Conservation (phyloP, 2,329 filamentous ascomycete genomes). For the Sporothrix curviconia region DNA sequence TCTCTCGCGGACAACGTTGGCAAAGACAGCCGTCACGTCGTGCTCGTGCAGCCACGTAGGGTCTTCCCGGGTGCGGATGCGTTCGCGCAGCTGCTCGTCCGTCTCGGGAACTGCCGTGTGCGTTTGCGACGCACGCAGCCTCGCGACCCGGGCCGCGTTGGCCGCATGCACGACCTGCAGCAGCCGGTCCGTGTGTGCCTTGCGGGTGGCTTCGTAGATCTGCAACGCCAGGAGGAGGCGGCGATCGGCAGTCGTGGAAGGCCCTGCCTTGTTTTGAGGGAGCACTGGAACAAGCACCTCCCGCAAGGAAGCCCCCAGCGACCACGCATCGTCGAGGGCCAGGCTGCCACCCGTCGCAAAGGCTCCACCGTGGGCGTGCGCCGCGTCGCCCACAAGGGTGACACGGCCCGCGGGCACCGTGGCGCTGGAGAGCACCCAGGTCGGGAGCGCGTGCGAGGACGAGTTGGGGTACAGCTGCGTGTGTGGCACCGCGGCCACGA, state of each 20-base stretch:
- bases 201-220: slow-evolving; percentile 38
- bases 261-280: neutral
- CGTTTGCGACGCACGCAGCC: slow-evolving; percentile 3
- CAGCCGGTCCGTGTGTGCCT: slow-evolving; percentile 34
- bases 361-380: slow-evolving; percentile 32
- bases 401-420: slow-evolving; percentile 23
- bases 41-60: slow-evolving; percentile 41
- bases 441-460: slow-evolving; percentile 33
- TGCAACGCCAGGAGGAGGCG: slow-evolving; percentile 28
- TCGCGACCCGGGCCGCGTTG: slow-evolving; percentile 25
- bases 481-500: slow-evolving; percentile 35
- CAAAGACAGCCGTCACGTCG: slow-evolving; percentile 29
- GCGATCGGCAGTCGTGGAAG: slow-evolving; percentile 12
- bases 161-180: slow-evolving; percentile 29
- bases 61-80: slow-evolving; percentile 32
- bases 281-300: slow-evolving; percentile 34
- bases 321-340: slow-evolving; percentile 36
- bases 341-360: slow-evolving; percentile 36
- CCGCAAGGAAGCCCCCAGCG: slow-evolving; percentile 33
- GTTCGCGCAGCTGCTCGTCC: slow-evolving; percentile 31
- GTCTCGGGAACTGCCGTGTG: slow-evolving; percentile 24
- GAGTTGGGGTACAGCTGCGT: slow-evolving; percentile 38
- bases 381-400: slow-evolving; percentile 34
- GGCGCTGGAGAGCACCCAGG: slow-evolving; percentile 32
- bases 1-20: neutral